Base-by-base conservation (phyloP, 805 yeast species). In the Wickerhamomyces rabaulensis region DNA sequence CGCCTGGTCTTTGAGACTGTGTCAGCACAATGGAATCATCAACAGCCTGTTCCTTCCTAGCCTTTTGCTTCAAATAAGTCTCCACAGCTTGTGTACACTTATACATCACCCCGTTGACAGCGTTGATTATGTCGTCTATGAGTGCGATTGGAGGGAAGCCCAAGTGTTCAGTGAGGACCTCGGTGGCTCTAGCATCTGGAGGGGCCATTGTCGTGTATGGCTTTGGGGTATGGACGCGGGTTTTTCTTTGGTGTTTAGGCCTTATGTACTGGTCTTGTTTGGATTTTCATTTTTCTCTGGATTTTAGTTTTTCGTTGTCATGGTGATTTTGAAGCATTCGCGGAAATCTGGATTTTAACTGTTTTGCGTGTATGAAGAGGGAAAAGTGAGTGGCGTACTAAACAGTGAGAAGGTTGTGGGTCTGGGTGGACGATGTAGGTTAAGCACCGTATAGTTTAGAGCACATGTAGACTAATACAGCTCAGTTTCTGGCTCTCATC, bases 61-160 rank as follows among this genome's bases (percentile, higher is more conserved):
- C 46, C 42, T 57, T 51, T 31, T 70, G 68, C 10, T 52, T 55
- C 22, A 91, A 65, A 52, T 82, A 84, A 26, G 73, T 73, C 61
- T 87, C 95, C 66, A 91, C 75, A 1, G 88, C 95, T 41, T 77
- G 78, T 0, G 91, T 82, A 58, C 96, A 86, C 54, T 84, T 82
- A 66, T 86, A 85, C 81, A 89, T 76, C 23, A 88, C 79, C 43
- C 82, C 89, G 58, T 90, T 90, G 21, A 88, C 94, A 1, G 89
- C 87, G 63, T 90, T 89, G 55, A 90, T 87, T 12, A 91, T 83
- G 57, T 88, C 96, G 56, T 91, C 97, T 6, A 91, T 75, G 13
- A 90, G 67, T 0, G 91, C 78, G 9, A 89, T 75, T 0, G 97
- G 96, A 8, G 94, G 86, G 57, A 78, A 87, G 31, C 87, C 96